Conservation (phyloP, 495 filamentous ascomycete genomes). For the Lasiosphaeris hirsuta region DNA sequence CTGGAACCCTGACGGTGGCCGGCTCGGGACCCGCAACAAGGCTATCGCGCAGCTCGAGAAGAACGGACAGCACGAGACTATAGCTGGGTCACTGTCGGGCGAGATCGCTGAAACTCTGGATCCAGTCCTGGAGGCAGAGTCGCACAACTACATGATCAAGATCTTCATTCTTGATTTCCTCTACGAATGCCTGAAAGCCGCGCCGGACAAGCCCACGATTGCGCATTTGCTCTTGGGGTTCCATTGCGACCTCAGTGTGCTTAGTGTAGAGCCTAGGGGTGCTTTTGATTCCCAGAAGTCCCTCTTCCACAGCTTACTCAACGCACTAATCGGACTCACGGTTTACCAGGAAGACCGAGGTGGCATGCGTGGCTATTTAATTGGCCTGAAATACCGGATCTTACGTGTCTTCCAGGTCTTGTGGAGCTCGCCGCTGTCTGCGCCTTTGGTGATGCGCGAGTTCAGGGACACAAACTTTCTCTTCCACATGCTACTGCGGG, state of each 20-base stretch:
- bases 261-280: slow-evolving; percentile 61
- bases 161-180: slow-evolving; percentile 77
- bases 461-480: slow-evolving; percentile 73
- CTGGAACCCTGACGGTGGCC: slow-evolving; percentile 45
- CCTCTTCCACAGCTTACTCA: slow-evolving; percentile 77
- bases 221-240: slow-evolving; percentile 92
- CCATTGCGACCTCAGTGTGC: slow-evolving; percentile 59
- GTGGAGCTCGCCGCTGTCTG: slow-evolving; percentile 82
- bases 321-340: slow-evolving; percentile 60
- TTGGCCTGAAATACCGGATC: slow-evolving; percentile 68
- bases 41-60: slow-evolving; percentile 74
- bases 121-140: slow-evolving; percentile 56
- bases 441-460: slow-evolving; percentile 67
- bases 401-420: slow-evolving; percentile 74
- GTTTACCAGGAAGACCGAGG: slow-evolving; percentile 53
- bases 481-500: slow-evolving; percentile 61
- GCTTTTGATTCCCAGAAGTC: slow-evolving; percentile 65
- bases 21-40: slow-evolving; percentile 64
- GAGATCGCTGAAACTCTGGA: slow-evolving; percentile 63
- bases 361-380: slow-evolving; percentile 64
- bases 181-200: slow-evolving; percentile 67
- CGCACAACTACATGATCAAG: slow-evolving; percentile 71
- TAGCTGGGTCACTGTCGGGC: slow-evolving; percentile 62
- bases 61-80: slow-evolving; percentile 63
- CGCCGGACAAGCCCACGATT: slow-evolving; percentile 69